Percentiles rank a stretch among this genome's conserved stretches.
These are phyloP conservation scores for Leishmania braziliensis DNA, from an alignment of 208 protist genomes.

Conservation along the genomic window DNA sequence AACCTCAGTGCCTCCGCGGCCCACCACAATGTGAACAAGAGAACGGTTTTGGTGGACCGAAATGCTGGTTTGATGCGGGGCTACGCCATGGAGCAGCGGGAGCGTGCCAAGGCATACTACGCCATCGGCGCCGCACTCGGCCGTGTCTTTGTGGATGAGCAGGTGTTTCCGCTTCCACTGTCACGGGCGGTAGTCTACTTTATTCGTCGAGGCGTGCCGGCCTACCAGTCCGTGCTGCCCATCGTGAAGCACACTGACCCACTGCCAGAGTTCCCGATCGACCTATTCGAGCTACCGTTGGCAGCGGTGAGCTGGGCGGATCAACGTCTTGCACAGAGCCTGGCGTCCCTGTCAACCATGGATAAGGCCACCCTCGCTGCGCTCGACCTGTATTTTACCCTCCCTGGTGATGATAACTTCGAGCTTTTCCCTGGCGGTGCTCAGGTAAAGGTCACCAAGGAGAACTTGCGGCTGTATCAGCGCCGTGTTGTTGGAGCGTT, in stretches of 20 bases:
- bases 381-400: constrained; percentile 82
- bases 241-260: constrained; percentile 25
- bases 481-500: constrained; percentile 58
- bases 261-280: constrained; percentile 53
- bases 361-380: constrained; percentile 39
- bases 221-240: constrained; percentile 33
- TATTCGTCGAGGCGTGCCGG: constrained; percentile 50
- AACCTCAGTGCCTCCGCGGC: background rate
- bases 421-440: constrained; percentile 61
- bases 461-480: constrained; percentile 67
- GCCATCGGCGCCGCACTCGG: constrained; percentile 76
- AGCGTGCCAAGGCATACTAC: constrained; percentile 63
- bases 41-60: constrained; percentile 21
- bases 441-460: constrained; percentile 43
- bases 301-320: constrained; percentile 66
- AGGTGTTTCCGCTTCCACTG: constrained; percentile 78
- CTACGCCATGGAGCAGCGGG: constrained; percentile 48
- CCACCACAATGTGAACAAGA: constrained; percentile 18
- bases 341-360: constrained; percentile 45
- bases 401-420: constrained; percentile 76
- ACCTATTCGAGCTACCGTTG: constrained; percentile 65
- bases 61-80: constrained; percentile 36
- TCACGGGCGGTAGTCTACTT: constrained; percentile 74
- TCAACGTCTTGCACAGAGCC: constrained; percentile 43
- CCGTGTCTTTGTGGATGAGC: constrained; percentile 76